Percentiles rank a stretch among this genome's conserved stretches.
These are phyloP conservation scores for Epichloe glyceriae DNA, from an alignment of 2,329 filamentous ascomycete genomes.

Conservation along the genomic window DNA sequence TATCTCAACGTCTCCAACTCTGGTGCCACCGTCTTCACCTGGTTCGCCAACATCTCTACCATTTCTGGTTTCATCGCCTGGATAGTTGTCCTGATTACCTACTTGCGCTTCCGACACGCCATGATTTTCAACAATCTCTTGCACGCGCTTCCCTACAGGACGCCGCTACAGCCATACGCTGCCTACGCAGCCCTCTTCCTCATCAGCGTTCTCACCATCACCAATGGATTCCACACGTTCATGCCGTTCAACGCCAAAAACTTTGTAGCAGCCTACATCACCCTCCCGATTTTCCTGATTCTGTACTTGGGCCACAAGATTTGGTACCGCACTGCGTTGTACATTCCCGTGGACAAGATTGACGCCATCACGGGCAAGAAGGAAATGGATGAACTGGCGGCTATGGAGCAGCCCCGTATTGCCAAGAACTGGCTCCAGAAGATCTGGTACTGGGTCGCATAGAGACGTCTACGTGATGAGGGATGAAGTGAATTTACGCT, in stretches of 20 bases:
- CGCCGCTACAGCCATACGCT: constrained; percentile 47
- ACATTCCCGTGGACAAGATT: constrained; percentile 32
- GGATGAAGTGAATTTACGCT: not conserved
- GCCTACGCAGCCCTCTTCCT: constrained; percentile 46
- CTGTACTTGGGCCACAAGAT: constrained; percentile 51
- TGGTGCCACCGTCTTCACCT: constrained; percentile 52
- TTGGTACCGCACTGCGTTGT: constrained; percentile 29
- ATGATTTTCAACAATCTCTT: constrained; percentile 39
- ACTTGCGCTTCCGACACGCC: constrained; percentile 45
- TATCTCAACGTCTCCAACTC: constrained; percentile 56
- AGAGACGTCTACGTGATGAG: constrained; percentile 1
- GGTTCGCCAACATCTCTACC: constrained; percentile 60
- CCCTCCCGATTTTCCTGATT: constrained; percentile 44
- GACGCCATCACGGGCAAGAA: constrained; percentile 45
- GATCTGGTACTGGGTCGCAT: constrained; percentile 45
- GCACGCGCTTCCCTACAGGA: constrained; percentile 37
- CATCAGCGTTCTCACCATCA: constrained; percentile 50
- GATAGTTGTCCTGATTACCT: constrained; percentile 45
- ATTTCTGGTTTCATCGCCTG: constrained; percentile 48
- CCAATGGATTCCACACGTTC: constrained; percentile 67
- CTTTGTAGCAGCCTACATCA: constrained; percentile 56
- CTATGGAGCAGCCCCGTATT: constrained; percentile 31
- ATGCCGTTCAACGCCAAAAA: constrained; percentile 50
- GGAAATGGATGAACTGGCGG: constrained; percentile 47
- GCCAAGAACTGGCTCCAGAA: constrained; percentile 38